Evolutionary conservation across 2,329 filamentous ascomycete species (phyloP).

Genomic region (Botrytis fragariae): DNA sequence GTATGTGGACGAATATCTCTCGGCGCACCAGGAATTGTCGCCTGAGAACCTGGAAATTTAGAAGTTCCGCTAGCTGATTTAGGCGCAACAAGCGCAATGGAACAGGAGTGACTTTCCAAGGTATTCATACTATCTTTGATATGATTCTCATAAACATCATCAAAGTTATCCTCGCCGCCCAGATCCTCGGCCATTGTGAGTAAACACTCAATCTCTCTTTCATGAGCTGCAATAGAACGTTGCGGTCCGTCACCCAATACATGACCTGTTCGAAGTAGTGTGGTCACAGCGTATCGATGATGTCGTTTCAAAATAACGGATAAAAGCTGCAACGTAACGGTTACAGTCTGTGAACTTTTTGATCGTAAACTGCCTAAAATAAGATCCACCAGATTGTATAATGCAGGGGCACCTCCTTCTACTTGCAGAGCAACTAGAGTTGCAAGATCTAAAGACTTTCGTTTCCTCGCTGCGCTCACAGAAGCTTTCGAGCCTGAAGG

Average conservation of each 20-base stretch:
- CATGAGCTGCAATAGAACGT: conserved; percentile 70
- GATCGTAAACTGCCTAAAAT: conserved; percentile 83
- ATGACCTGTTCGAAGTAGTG: conserved; percentile 66
- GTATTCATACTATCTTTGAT: conserved; percentile 68
- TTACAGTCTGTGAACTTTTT: conserved; percentile 81
- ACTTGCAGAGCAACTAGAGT: conserved; percentile 74
- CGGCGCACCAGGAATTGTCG: conserved; percentile 59
- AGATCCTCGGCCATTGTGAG: conserved; percentile 66
- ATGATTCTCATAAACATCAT: conserved; percentile 69
- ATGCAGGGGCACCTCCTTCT: conserved; percentile 72
- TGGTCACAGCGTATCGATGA: conserved; percentile 79
- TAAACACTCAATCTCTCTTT: conserved; percentile 71
- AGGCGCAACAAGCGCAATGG: conserved; percentile 63
- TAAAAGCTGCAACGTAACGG: conserved; percentile 82
- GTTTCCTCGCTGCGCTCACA: conserved; percentile 69
- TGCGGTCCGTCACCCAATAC: conserved; percentile 52
- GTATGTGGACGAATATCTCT: conserved; percentile 60
- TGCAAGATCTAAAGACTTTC: conserved; percentile 85
- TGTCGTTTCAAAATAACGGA: conserved; percentile 84
- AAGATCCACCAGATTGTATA: conserved; percentile 93
- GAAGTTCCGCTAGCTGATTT: conserved; percentile 56
- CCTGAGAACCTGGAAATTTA: conserved; percentile 53
- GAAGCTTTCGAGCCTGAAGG: conserved; percentile 45
- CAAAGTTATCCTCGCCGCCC: conserved; percentile 66
- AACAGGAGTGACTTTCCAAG: conserved; percentile 72